Evolutionary conservation across 2,329 filamentous ascomycete genomes (phyloP).

Genomic region (Stromatinia cepivora): DNA sequence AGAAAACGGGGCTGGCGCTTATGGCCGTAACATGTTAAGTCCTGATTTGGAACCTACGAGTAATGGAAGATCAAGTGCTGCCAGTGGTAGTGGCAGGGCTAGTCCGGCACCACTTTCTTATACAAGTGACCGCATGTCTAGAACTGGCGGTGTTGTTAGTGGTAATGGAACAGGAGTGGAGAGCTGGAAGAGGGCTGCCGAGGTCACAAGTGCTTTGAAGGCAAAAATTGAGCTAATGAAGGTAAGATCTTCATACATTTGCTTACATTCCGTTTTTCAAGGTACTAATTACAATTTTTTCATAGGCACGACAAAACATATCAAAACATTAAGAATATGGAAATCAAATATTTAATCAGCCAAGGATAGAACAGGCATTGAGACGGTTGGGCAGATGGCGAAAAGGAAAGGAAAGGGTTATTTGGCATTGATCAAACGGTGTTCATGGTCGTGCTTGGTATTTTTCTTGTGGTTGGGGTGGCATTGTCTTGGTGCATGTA

Average conservation of each 20-base stretch:
- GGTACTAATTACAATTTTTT: slow-evolving; percentile 20
- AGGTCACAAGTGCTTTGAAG: slow-evolving; percentile 97
- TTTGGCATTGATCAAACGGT: slow-evolving; percentile 22
- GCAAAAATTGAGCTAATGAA: slow-evolving; percentile 99
- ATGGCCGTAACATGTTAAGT: slow-evolving; percentile 39
- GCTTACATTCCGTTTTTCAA: not conserved
- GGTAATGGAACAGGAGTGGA: slow-evolving; percentile 63
- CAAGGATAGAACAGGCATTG: slow-evolving; percentile 15
- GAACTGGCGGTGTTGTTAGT: slow-evolving; percentile 35
- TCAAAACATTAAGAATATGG: slow-evolving; percentile 42
- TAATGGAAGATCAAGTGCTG: slow-evolving; percentile 39
- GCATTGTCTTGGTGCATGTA: slow-evolving; percentile 19
- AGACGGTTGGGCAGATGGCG: slow-evolving; percentile 13
- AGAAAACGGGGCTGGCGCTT: slow-evolving; percentile 59
- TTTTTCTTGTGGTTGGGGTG: slow-evolving; percentile 18
- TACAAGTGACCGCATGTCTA: slow-evolving; percentile 33
- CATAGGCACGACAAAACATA: slow-evolving; percentile 53
- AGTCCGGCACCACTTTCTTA: slow-evolving; percentile 36
- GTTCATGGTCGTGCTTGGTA: slow-evolving; percentile 24
- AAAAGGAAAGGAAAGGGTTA: slow-evolving; percentile 17
- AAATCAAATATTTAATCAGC: slow-evolving; percentile 16
- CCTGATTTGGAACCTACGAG: slow-evolving; percentile 37
- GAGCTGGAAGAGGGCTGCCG: slow-evolving; percentile 95
- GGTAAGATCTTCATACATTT: slow-evolving; percentile 45
- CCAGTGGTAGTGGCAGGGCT: slow-evolving; percentile 40